Conservation (phyloP, 176 grass and related monocot species). For the Rhipidocladum racemiflorum region DNA sequence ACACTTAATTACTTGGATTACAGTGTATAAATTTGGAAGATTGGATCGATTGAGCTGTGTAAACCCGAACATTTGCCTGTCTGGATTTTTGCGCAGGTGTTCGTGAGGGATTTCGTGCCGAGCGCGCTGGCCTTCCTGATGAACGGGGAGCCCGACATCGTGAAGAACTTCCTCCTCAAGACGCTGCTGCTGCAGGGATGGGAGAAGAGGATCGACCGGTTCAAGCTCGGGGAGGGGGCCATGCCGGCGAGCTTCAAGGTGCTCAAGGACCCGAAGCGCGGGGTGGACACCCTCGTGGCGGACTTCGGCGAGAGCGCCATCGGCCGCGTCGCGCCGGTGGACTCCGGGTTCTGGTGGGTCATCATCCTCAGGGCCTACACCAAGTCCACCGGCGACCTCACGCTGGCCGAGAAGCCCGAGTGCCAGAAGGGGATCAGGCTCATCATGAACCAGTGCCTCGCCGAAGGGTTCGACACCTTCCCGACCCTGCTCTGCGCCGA, state of each 20-base stretch:
- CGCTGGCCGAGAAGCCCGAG: slow-evolving; percentile 59
- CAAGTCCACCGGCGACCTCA: slow-evolving; percentile 76
- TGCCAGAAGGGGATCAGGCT: slow-evolving; percentile 88
- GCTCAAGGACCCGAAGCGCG: slow-evolving; percentile 62
- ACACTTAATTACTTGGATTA: background rate
- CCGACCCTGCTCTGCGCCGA: slow-evolving; percentile 92
- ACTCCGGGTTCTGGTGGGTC: slow-evolving; percentile 98
- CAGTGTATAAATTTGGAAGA: background rate
- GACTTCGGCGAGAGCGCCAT: slow-evolving; percentile 98
- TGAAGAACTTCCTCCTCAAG: slow-evolving; percentile 80
- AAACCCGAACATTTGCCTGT: background rate
- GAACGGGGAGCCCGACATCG: slow-evolving; percentile 85
- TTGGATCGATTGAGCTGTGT: background rate
- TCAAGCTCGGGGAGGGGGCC: slow-evolving; percentile 92
- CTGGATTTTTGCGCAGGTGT: slow-evolving; percentile 47
- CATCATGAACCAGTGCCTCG: slow-evolving; percentile 82
- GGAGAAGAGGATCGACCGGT: slow-evolving; percentile 89
- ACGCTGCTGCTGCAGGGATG: slow-evolving; percentile 83
- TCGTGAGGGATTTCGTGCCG: slow-evolving; percentile 88
- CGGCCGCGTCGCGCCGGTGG: slow-evolving; percentile 81
- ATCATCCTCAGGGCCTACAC: slow-evolving; percentile 86
- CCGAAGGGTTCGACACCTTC: slow-evolving; percentile 93
- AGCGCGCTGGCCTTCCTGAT: slow-evolving; percentile 94
- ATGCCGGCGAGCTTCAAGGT: slow-evolving; percentile 98
- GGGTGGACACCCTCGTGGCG: slow-evolving; percentile 57